Percentiles rank a stretch among this genome's conserved stretches.
Conservation (phyloP, 2,329 filamentous ascomycete species). For the Penicillium digitatum region DNA sequence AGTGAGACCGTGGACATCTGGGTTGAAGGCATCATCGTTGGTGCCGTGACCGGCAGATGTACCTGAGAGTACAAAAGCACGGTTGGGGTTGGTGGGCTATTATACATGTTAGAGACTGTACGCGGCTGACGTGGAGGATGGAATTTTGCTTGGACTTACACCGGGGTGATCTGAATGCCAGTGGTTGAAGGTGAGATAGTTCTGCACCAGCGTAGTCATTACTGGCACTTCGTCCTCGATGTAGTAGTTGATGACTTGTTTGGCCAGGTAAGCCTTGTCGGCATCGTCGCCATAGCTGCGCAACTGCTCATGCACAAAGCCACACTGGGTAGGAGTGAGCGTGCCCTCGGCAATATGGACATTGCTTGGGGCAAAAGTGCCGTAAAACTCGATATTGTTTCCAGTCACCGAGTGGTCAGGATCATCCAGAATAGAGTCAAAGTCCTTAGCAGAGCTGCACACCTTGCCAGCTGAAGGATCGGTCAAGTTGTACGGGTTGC, state of each 20-base stretch:
- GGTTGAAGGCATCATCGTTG: slow-evolving; percentile 30
- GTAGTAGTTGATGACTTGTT: slow-evolving; percentile 47
- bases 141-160: slow-evolving; percentile 29
- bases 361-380: slow-evolving; percentile 41
- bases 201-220: slow-evolving; percentile 39
- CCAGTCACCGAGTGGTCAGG: slow-evolving; percentile 43
- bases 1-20: slow-evolving; percentile 23
- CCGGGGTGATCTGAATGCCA: slow-evolving; percentile 46
- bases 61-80: slow-evolving; percentile 30
- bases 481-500: slow-evolving; percentile 41
- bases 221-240: slow-evolving; percentile 44
- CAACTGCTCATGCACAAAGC: slow-evolving; percentile 45
- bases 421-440: slow-evolving; percentile 43
- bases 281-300: slow-evolving; percentile 32
- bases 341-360: slow-evolving; percentile 32
- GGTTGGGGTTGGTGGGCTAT: slow-evolving; percentile 46
- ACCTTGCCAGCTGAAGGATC: slow-evolving; percentile 26
- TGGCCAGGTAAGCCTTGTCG: slow-evolving; percentile 30
- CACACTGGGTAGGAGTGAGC: slow-evolving; percentile 31
- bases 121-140: not conserved
- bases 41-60: slow-evolving; percentile 34
- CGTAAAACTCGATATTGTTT: slow-evolving; percentile 46
- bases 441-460: slow-evolving; percentile 38
- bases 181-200: slow-evolving; percentile 45
- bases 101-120: slow-evolving; percentile 1